Base-by-base conservation (phyloP, 257 asterid species). In the Eustoma russellianum region DNA sequence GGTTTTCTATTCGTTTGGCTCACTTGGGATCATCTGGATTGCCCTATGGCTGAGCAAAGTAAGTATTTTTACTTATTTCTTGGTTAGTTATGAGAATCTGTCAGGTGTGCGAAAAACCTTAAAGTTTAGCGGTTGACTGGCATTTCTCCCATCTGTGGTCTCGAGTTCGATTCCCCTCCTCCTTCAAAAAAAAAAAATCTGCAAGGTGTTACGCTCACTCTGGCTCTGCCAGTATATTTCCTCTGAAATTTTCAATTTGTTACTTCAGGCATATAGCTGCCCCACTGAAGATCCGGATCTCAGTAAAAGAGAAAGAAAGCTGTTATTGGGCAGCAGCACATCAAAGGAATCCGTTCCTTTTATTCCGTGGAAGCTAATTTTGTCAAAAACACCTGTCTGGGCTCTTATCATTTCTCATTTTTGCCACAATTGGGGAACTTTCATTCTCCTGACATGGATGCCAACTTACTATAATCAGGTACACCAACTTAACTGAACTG, bases 381-480 rank as follows among this genome's bases (percentile, higher is more conserved):
- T 88, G 49, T 77, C 97, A 5, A 91, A 87, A 73, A 86, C 82
- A 52, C 88, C 98, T 62, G 98, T 91, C 46, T 91, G 98, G 98
- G 98, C 98, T 77, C 95, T 91, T 76, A 91, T 91, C 50, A 66
- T 84, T 76, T 87, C 97, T 70, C 97, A 92, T 70, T 92, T 92
- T 80, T 92, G 99, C 66, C 99, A 88, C 66, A 92, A 92, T 55
- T 92, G 99, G 99, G 99, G 97, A 72, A 91, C 95, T 46, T 91
- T 91, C 71, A 87, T 91, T 77, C 94, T 87, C 33, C 75, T 92
- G 67, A 92, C 98, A 17, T 92, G 97, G 98, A 92, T 88, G 97
- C 94, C 94, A 12, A 85, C 98, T 24, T 87, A 87, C 77, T 91
- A 91, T 55, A 87, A 83, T 77, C 98, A 91, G 97, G 95, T 91